phyloP scores from a whole-genome alignment of 1,284 basidiomycete genomes.

The Anthracocystis walkeri region DNA sequence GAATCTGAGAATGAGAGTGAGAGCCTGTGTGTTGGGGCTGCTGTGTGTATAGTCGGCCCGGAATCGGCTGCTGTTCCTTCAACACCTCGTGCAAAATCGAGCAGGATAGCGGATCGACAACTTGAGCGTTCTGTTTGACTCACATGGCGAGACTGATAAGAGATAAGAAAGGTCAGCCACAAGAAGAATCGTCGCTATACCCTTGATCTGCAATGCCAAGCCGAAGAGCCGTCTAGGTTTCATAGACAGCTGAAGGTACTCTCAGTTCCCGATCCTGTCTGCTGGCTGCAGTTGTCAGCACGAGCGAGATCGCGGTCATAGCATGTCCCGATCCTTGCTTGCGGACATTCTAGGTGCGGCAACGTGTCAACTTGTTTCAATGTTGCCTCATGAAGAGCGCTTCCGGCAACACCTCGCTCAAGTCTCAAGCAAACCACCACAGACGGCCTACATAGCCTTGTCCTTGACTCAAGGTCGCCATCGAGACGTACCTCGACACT shows the following conservation, averaged over 20 bases:
- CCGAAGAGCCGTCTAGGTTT: slow-evolving; percentile 6
- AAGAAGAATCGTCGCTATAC: neutral
- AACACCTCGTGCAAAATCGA: no score
- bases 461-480: neutral
- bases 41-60: no score
- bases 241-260: neutral
- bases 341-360: no score
- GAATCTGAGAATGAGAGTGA: no score
- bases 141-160: neutral
- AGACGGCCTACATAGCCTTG: no score
- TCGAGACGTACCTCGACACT: neutral
- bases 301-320: neutral
- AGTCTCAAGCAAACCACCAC: no score
- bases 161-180: neutral
- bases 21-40: no score
- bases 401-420: no score
- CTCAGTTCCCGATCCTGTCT: neutral
- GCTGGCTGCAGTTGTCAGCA: neutral
- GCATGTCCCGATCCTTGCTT: neutral
- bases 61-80: no score
- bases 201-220: neutral
- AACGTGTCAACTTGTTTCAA: no score
- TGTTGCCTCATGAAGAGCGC: no score
- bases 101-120: no score
- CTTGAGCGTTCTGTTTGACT: neutral